phyloP scores from a whole-genome alignment of 768 basidiomycete species.

The Cyclocybe aegerita region DNA sequence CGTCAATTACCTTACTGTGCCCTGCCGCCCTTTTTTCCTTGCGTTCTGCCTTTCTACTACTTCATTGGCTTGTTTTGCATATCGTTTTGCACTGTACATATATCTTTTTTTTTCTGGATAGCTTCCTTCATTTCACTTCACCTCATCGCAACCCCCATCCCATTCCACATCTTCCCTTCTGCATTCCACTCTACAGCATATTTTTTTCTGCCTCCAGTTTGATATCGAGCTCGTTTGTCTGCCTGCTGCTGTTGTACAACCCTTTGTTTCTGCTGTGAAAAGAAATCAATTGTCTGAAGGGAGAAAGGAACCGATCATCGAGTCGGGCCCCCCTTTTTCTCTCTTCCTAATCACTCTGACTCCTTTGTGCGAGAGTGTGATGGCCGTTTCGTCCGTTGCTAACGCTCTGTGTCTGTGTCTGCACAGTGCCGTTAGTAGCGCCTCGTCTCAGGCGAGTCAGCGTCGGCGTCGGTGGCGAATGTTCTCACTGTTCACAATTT shows the following conservation, averaged over 20 bases:
- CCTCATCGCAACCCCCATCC: constrained; percentile 2
- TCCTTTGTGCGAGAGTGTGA: too few relatives aligned
- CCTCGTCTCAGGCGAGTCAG: too few relatives aligned
- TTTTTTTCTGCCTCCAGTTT: constrained; percentile 2
- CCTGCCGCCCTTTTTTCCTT: constrained; percentile 8
- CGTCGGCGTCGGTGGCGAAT: too few relatives aligned
- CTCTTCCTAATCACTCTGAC: too few relatives aligned
- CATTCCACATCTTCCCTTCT: constrained; percentile 11
- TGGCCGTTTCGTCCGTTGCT: too few relatives aligned
- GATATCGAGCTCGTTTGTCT: constrained; percentile 5
- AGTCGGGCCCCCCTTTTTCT: too few relatives aligned
- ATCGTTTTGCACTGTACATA: constrained; percentile 11
- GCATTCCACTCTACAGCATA: not conserved
- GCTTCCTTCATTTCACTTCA: not conserved
- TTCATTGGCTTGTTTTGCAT: constrained; percentile 12
- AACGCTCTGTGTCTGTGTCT: too few relatives aligned
- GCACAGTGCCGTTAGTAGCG: too few relatives aligned
- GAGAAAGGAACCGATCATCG: constrained; percentile 1
- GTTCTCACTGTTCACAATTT: too few relatives aligned
- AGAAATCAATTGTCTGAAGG: not conserved
- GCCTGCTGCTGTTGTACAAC: constrained; percentile 5
- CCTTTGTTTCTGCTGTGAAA: constrained; percentile 14
- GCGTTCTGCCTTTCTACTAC: too few relatives aligned
- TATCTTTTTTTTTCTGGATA: constrained; percentile 8
- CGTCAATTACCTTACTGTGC: constrained; percentile 11